phyloP scores from a whole-genome alignment of 306 rosid species.

The Cyamopsis tetragonoloba region DNA sequence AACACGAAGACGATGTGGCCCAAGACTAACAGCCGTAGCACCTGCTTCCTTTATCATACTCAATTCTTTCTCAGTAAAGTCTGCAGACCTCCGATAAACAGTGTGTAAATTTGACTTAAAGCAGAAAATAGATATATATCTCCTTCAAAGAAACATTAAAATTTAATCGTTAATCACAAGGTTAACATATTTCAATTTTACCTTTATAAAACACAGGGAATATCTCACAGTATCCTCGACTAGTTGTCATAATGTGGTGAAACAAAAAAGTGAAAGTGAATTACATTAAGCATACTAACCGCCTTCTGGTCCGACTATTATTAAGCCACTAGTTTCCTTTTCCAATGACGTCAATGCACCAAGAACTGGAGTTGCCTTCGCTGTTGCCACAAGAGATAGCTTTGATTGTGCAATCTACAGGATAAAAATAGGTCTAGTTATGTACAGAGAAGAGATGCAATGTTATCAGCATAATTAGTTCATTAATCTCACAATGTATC shows the following conservation, averaged over 20 bases:
- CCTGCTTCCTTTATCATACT: slow-evolving; percentile 68
- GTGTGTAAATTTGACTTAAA: neutral
- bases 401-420: slow-evolving; percentile 61
- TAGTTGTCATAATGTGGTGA: neutral
- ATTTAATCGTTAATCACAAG: neutral
- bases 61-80: slow-evolving; percentile 77
- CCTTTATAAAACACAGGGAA: neutral
- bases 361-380: slow-evolving; percentile 70
- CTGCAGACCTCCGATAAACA: slow-evolving; percentile 39
- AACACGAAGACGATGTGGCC: slow-evolving; percentile 79
- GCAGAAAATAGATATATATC: neutral
- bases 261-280: neutral
- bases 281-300: slow-evolving; percentile 43
- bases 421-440: slow-evolving; percentile 25
- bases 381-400: slow-evolving; percentile 71
- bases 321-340: slow-evolving; percentile 53
- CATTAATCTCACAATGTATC: neutral
- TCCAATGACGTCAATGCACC: slow-evolving; percentile 46
- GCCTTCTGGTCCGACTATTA: slow-evolving; percentile 91
- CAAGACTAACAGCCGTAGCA: slow-evolving; percentile 74
- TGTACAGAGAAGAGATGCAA: neutral
- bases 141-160: neutral
- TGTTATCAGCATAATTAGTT: slow-evolving; percentile 1
- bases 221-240: slow-evolving; percentile 13
- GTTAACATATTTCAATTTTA: neutral